Base-by-base conservation (phyloP, 176 grass and related monocot genomes). In the Puccinellia tenuiflora region DNA sequence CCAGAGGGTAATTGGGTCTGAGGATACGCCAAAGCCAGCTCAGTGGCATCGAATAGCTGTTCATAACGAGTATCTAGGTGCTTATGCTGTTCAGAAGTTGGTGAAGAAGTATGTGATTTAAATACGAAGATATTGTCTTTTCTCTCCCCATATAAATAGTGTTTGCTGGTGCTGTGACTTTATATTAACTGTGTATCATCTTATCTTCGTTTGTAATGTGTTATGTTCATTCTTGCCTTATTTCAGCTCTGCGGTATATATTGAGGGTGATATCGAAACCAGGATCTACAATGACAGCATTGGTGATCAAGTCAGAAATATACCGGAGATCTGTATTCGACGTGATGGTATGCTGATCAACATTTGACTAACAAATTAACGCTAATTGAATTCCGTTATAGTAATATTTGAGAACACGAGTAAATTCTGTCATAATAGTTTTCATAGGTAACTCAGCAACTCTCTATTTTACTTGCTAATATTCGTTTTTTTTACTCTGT, bases 191-290 rank as follows among this genome's bases (percentile, higher is more conserved):
- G 15, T 76, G 87, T 30, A 39, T 62, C 57, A 63, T 18, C 57
- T 28, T 61, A 63, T 73, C 42, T 73, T 29, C 24, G 46, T 16
- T 45, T 71, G 68, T 12, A 17, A 28, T 14, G 15, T 78, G 21
- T 21, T 46, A 53, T 53, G 37, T 73, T 83, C 61, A 29, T 86
- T 57, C 22, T 79, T 85, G 10, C 22, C 22, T 75, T 83, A 51
- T 86, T 28, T 67, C 87, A 96, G 96, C 86, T 84, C 91, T 61
- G 60, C 92, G 50, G 91, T 99, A 40, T 99, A 91, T 91, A 75
- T 99, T 78, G 96, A 96, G 83, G 96, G 96, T 62, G 91, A 96
- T 89, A 99, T 99, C 46, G 96, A 99, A 80, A 93, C 89, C 78
- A 99, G 96, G 83, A 75, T 99, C 25, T 99, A 99, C 77, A 94